Conservation (phyloP, 495 filamentous ascomycete species). For the Collariella sp. region DNA sequence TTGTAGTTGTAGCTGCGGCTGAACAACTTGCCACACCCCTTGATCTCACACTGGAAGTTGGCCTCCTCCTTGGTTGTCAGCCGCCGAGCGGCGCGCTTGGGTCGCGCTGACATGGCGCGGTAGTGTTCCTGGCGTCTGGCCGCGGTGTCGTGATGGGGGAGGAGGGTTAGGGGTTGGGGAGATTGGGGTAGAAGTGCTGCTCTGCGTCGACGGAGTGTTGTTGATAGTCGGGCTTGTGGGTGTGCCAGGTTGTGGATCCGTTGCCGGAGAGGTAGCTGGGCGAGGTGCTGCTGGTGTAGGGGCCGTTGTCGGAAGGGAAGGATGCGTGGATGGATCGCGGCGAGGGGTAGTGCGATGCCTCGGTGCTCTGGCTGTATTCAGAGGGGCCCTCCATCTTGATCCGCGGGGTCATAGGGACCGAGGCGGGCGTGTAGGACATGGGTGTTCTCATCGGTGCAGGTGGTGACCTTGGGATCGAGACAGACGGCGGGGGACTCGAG, state of each 20-base stretch:
- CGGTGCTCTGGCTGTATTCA: slow-evolving; percentile 34
- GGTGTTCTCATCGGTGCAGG: slow-evolving; percentile 28
- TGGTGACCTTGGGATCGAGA: slow-evolving; percentile 37
- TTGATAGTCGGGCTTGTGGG: slow-evolving; percentile 41
- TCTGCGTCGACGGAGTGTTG: slow-evolving; percentile 33
- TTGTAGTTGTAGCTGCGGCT: slow-evolving; percentile 85
- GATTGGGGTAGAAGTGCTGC: slow-evolving; percentile 33
- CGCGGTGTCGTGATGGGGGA: slow-evolving; percentile 21
- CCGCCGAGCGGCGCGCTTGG: slow-evolving; percentile 42
- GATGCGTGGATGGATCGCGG: slow-evolving; percentile 37
- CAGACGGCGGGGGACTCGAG: slow-evolving; percentile 34
- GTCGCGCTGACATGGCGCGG: slow-evolving; percentile 33
- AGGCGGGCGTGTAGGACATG: slow-evolving; percentile 30
- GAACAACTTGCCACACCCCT: slow-evolving; percentile 70
- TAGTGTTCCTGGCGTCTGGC: slow-evolving; percentile 30
- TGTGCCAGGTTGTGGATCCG: slow-evolving; percentile 40
- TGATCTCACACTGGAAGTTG: slow-evolving; percentile 62
- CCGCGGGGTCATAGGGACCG: slow-evolving; percentile 33
- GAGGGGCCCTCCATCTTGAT: slow-evolving; percentile 44
- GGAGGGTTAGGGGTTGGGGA: slow-evolving; percentile 18
- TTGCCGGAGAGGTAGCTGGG: slow-evolving; percentile 43
- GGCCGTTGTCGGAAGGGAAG: slow-evolving; percentile 30
- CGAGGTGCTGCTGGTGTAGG: slow-evolving; percentile 29
- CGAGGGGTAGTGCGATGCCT: slow-evolving; percentile 41
- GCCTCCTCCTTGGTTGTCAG: slow-evolving; percentile 66